These are phyloP conservation scores for Dendrothele bispora DNA, from an alignment of 768 basidiomycete genomes.

Conservation along the genomic window DNA sequence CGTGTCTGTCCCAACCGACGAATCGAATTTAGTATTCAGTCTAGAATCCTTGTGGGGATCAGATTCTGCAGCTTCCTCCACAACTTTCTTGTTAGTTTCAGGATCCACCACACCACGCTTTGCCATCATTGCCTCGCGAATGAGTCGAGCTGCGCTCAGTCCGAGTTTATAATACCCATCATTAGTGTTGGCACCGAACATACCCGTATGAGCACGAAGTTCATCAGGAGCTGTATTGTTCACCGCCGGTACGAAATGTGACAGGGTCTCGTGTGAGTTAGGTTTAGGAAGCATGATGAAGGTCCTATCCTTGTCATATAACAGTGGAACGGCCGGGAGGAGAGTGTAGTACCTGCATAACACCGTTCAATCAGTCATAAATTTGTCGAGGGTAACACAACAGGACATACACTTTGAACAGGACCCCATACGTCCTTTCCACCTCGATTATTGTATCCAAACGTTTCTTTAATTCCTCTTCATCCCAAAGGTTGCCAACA, in stretches of 20 bases:
- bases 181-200: constrained; percentile 81
- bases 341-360: constrained; percentile 72
- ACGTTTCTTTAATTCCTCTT: constrained; percentile 56
- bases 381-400: neutral
- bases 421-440: constrained; percentile 60
- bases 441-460: constrained; percentile 62
- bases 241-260: constrained; percentile 60
- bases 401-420: constrained; percentile 68
- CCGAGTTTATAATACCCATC: constrained; percentile 92
- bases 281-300: constrained; percentile 76
- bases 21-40: neutral
- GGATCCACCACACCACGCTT: constrained; percentile 19
- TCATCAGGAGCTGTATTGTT: constrained; percentile 77
- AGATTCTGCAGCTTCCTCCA: neutral
- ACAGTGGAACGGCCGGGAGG: constrained; percentile 69
- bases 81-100: neutral
- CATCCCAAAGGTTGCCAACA: constrained; percentile 85
- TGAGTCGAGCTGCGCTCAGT: constrained; percentile 57
- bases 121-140: constrained; percentile 54
- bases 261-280: constrained; percentile 41
- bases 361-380: constrained; percentile 2
- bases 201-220: constrained; percentile 81
- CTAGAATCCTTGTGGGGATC: neutral
- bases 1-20: no score
- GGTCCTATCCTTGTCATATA: constrained; percentile 56